These are phyloP conservation scores for Cucumis hystrix DNA, from an alignment of 306 rosid species.

Conservation along the genomic window DNA sequence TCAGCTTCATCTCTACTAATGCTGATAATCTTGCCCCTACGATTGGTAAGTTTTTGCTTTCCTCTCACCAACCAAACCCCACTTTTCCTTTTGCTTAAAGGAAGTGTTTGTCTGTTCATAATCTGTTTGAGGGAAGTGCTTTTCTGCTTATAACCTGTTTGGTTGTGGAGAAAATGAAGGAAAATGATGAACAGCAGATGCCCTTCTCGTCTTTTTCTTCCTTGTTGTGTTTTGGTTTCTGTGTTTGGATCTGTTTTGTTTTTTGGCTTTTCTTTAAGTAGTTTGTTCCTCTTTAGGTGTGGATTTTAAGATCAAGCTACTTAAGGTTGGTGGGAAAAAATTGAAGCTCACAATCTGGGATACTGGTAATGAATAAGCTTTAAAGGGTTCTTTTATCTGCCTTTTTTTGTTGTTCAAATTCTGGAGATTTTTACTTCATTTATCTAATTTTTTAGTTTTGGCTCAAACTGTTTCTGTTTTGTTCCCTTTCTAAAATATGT, in stretches of 20 bases:
- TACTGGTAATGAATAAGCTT: conserved; percentile 42
- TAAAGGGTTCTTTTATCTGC: background rate
- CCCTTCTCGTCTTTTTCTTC: background rate
- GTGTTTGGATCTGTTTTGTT: background rate
- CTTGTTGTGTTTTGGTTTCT: background rate
- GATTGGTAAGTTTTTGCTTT: conserved; percentile 40
- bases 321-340: conserved; percentile 70
- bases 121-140: conserved; percentile 1
- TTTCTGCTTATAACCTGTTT: background rate
- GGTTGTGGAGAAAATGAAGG: background rate
- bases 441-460: background rate
- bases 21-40: conserved; percentile 60
- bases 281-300: conserved; percentile 38
- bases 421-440: background rate
- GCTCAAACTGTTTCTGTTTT: background rate
- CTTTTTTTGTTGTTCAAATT: background rate
- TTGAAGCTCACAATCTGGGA: conserved; percentile 98
- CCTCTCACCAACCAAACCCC: background rate
- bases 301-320: conserved; percentile 90
- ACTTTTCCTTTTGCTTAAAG: background rate
- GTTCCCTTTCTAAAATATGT: background rate
- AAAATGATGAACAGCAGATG: background rate
- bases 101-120: background rate
- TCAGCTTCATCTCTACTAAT: conserved; percentile 70
- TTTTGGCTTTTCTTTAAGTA: too few species aligned